Evolutionary conservation across 225 moss, liverwort and hornwort genomes (phyloP).

Genomic region (Lunularia cruciata): DNA sequence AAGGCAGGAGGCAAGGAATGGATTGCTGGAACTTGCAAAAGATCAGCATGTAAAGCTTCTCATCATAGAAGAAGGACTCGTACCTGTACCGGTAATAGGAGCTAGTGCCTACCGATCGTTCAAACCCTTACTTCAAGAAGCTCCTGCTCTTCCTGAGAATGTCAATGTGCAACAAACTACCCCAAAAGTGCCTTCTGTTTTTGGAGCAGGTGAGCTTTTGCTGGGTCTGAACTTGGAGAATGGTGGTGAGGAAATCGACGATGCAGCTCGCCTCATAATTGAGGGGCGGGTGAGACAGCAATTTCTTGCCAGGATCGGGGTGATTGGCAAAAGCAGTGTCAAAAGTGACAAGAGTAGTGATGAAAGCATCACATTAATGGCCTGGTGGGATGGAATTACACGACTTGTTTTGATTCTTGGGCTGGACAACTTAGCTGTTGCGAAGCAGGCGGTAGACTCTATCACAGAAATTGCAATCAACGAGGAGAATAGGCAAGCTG

Average conservation of each 20-base stretch:
- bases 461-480: conserved; percentile 64
- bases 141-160: conserved; percentile 57
- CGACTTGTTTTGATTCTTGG: conserved; percentile 77
- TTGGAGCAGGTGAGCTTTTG: conserved; percentile 85
- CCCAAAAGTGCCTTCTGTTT: conserved; percentile 56
- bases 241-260: conserved; percentile 54
- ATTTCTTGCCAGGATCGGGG: conserved; percentile 79
- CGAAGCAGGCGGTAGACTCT: conserved; percentile 61
- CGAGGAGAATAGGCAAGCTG: conserved; percentile 70
- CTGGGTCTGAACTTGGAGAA: conserved; percentile 66
- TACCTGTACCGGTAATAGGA: conserved; percentile 79
- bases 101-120: conserved; percentile 83
- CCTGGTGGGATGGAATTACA: conserved; percentile 93
- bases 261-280: conserved; percentile 58
- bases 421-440: conserved; percentile 65
- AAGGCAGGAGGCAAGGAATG: conserved; percentile 71
- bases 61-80: conserved; percentile 72
- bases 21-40: conserved; percentile 60
- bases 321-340: conserved; percentile 53
- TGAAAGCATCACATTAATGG: conserved; percentile 59
- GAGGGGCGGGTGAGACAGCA: conserved; percentile 86
- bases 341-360: conserved; percentile 28
- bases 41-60: conserved; percentile 46
- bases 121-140: conserved; percentile 77
- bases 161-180: conserved; percentile 46